Evolutionary conservation across 192 early-diverging fungal genomes (phyloP).

Genomic region (Piromyces finnis): DNA sequence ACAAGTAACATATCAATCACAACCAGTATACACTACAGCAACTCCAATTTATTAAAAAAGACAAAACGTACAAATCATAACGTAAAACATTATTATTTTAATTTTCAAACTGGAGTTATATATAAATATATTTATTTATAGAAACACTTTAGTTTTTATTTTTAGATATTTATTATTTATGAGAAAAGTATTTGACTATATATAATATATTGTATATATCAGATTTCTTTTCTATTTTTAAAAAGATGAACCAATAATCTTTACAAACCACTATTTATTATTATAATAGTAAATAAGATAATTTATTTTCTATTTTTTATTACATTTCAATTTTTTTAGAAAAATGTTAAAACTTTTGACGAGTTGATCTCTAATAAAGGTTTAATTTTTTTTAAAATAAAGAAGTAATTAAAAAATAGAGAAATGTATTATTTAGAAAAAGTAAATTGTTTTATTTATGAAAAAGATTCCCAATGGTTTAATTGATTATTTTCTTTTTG

Average conservation of each 20-base stretch:
- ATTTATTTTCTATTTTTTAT: neutral
- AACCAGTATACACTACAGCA: neutral
- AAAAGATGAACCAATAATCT: neutral
- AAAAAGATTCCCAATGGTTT: neutral
- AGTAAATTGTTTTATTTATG: neutral
- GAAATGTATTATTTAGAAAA: neutral
- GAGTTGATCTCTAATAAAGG: neutral
- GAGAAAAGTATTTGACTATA: neutral
- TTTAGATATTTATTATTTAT: neutral
- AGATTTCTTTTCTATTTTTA: neutral
- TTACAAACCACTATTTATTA: neutral
- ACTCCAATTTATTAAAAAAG: neutral
- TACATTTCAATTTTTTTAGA: neutral
- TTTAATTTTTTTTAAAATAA: neutral
- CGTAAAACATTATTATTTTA: too few relatives aligned
- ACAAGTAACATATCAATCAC: neutral
- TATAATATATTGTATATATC: neutral
- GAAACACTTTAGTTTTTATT: neutral
- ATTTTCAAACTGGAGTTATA: neutral
- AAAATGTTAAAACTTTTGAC: neutral
- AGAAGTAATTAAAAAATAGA: neutral
- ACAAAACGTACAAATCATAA: neutral
- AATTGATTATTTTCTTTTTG: neutral
- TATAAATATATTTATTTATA: neutral
- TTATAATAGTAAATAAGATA: neutral